Evolutionary conservation across 2,329 filamentous ascomycete species (phyloP), one percentile per base, ranked within the genome.

Genomic region (Sclerotinia sclerotiorum): DNA sequence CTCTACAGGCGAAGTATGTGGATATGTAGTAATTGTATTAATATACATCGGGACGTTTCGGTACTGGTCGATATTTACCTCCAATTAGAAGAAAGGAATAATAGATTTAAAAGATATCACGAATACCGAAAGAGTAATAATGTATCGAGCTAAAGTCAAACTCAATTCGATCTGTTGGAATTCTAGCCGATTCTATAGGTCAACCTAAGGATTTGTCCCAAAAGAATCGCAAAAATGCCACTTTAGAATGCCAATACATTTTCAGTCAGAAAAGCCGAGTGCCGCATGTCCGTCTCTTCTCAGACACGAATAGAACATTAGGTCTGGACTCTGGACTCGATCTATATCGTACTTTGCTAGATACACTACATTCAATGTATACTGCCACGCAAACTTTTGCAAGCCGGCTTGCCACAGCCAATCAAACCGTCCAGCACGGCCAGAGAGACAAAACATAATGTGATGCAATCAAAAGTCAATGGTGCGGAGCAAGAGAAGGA

Each of bases 241-340:
- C 29, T 7, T 55, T 46, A 35, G 49, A 62, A 48, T 48, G 42
- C 21, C 24, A 62, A 51, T 49, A 44, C 60, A 63, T 63, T 39
- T 56, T 35, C 49, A 32, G 35, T 44, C 27, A 44, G 21, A 56
- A 57, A 46, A 27, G 49, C 62, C 62, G 35, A 65, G 27, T 32
- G 42, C 58, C 29, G 27, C 44, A 48, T 61, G 27, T 54, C 11
- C 49, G 24, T 51, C 24, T 55, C 39, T 32, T 46, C 44, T 19
- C 58, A 61, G 44, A 61, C 58, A 61, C 42, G 42, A 61, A 48
- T 32, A 61, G 57, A 48, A 58, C 57, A 49, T 32, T 2, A 35
- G 27, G 27, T 61, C 57, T 61, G 57, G 57, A 61, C 57, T 61
- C 57, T 61, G 57, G 57, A 61, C 57, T 44, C 57, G 57, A 61